Conservation (phyloP, 2,329 filamentous ascomycete species). For the Colletotrichum graminicola region DNA sequence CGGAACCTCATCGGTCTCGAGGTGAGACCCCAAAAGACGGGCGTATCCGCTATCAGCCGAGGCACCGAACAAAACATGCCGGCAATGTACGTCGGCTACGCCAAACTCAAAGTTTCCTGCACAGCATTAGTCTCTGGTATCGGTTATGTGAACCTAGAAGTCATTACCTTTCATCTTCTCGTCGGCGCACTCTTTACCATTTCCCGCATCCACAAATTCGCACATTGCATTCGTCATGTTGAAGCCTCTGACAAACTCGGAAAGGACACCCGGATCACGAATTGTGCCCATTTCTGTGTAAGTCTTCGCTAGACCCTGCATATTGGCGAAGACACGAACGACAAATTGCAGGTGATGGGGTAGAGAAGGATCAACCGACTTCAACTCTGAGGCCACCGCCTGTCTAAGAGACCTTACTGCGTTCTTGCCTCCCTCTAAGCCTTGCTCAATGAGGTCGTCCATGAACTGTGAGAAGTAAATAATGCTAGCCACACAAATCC, state of each 20-base stretch:
- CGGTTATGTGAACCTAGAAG: background rate
- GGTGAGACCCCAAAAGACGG: conserved; percentile 52
- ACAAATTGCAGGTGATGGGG: conserved; percentile 47
- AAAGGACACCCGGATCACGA: conserved; percentile 44
- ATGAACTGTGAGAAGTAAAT: conserved; percentile 47
- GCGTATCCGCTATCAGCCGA: conserved; percentile 58
- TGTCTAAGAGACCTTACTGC: conserved; percentile 47
- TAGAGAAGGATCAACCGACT: conserved; percentile 34
- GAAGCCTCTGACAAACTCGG: conserved; percentile 56
- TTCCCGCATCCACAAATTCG: conserved; percentile 57
- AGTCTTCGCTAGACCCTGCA: conserved; percentile 50
- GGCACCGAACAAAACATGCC: conserved; percentile 55
- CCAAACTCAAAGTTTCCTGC: conserved; percentile 51
- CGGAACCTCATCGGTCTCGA: conserved; percentile 44
- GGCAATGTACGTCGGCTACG: conserved; percentile 54
- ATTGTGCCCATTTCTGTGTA: conserved; percentile 50
- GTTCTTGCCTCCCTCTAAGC: conserved; percentile 49
- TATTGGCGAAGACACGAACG: conserved; percentile 55
- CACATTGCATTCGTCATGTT: conserved; percentile 53
- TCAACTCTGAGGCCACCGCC: conserved; percentile 46
- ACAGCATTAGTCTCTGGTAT: background rate
- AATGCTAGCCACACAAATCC: background rate
- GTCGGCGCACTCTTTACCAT: conserved; percentile 58
- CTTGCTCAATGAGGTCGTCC: conserved; percentile 49
- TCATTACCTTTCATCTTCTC: conserved; percentile 55